These are phyloP conservation scores for Ceratobasidium sp. DNA, from an alignment of 1,284 basidiomycete species.

Conservation along the genomic window DNA sequence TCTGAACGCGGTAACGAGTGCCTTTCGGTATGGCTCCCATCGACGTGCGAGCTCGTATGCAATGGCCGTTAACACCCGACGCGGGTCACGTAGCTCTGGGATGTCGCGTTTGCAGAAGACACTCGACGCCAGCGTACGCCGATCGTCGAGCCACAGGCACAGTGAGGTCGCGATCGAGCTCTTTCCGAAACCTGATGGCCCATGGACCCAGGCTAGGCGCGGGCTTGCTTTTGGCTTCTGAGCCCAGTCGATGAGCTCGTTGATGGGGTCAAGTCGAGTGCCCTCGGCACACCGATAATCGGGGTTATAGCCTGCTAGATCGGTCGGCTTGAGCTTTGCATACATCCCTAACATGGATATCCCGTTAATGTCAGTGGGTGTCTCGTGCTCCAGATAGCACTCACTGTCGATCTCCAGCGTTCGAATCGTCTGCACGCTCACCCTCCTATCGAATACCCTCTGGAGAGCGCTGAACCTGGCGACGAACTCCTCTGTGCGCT, in stretches of 20 bases:
- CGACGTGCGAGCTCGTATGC: neutral
- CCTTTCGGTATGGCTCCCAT: neutral
- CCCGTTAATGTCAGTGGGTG: too few relatives aligned
- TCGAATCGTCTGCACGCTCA: neutral
- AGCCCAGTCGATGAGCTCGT: neutral
- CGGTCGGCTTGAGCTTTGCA: neutral
- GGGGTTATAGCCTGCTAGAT: slow-evolving; percentile 1
- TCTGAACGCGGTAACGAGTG: neutral
- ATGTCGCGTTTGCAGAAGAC: slow-evolving; percentile 55
- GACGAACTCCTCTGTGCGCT: neutral
- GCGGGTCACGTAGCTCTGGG: slow-evolving; percentile 25
- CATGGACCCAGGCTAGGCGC: slow-evolving; percentile 50
- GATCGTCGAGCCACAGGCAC: slow-evolving; percentile 41
- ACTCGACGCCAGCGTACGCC: slow-evolving; percentile 52
- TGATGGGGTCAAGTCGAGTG: neutral
- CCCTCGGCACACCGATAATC: neutral
- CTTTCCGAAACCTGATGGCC: slow-evolving; percentile 52
- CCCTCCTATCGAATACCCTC: neutral
- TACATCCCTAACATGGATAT: too few relatives aligned
- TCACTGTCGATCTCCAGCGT: too few relatives aligned
- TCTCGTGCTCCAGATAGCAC: too few relatives aligned
- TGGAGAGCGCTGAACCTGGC: neutral
- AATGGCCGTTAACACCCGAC: slow-evolving; percentile 30
- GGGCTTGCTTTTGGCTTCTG: neutral
- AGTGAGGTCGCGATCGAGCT: slow-evolving; percentile 52